Conservation (phyloP, 495 filamentous ascomycete species). For the Neohortaea acidophila region DNA sequence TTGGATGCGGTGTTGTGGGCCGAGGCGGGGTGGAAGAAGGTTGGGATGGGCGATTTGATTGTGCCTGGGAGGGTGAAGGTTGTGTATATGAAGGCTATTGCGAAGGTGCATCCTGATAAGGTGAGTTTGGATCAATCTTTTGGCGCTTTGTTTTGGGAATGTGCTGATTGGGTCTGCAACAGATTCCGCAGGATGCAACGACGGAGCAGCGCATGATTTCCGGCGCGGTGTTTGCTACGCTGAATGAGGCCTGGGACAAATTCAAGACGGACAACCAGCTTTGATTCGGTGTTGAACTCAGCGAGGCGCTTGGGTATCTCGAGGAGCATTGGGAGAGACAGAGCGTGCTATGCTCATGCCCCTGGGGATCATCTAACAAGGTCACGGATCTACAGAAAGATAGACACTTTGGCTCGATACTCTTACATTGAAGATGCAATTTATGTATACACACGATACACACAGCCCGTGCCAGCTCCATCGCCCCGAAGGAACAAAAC, state of each 20-base stretch:
- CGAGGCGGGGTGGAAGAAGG: conserved; percentile 88
- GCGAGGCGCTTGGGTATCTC: no score
- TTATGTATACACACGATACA: no score
- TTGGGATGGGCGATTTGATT: conserved; percentile 81
- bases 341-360: no score
- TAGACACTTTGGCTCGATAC: no score
- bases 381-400: no score
- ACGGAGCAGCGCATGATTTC: conserved; percentile 92
- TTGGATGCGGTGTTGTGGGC: conserved; percentile 84
- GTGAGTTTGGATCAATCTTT: conserved; percentile 50
- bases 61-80: conserved; percentile 88
- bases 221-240: conserved; percentile 70
- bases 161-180: conserved; percentile 1
- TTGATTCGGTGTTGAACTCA: no score
- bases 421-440: no score
- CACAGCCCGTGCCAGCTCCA: no score
- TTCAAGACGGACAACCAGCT: conserved; percentile 83
- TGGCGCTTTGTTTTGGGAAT: neutral
- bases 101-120: conserved; percentile 97
- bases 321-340: no score
- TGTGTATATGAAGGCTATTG: conserved; percentile 97
- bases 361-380: no score
- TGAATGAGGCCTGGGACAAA: conserved; percentile 98
- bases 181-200: conserved; percentile 79
- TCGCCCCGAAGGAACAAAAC: no score